phyloP scores from a whole-genome alignment of 768 basidiomycete genomes.

The Phaffia tasmanica region DNA sequence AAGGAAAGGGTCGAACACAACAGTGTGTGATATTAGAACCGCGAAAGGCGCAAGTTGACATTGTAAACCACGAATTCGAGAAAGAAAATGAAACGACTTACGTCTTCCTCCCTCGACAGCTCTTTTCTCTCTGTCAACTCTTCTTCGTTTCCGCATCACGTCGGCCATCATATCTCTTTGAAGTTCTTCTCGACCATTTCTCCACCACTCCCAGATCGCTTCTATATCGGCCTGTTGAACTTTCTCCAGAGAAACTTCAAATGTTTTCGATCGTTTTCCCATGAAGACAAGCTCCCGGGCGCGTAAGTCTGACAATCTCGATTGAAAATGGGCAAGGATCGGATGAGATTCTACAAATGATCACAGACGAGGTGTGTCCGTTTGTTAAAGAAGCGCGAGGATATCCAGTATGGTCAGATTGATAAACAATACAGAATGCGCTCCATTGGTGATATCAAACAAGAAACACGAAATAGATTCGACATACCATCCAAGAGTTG shows the following conservation, averaged over 20 bases:
- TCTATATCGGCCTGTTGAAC: conserved; percentile 60
- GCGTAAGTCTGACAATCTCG: conserved; percentile 62
- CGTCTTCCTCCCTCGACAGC: conserved; percentile 62
- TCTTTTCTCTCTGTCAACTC: conserved; percentile 74
- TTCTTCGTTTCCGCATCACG: conserved; percentile 71
- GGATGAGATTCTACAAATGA: conserved; percentile 60
- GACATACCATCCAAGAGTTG: conserved; percentile 62
- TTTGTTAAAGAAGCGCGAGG: neutral
- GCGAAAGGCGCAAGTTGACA: neutral
- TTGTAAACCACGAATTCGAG: neutral
- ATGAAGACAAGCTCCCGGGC: conserved; percentile 75
- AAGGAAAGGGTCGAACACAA: neutral
- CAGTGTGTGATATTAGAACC: neutral
- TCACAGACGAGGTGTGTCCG: neutral
- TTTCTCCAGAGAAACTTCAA: conserved; percentile 52
- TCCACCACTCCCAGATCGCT: conserved; percentile 84
- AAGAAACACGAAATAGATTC: neutral
- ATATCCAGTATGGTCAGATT: neutral
- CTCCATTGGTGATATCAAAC: neutral
- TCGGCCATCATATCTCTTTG: conserved; percentile 83
- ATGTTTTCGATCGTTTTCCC: conserved; percentile 57
- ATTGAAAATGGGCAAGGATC: conserved; percentile 68
- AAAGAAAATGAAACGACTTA: conserved; percentile 33
- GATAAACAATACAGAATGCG: conserved; percentile 1
- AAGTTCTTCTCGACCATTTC: conserved; percentile 61